A percentile compares a stretch with the other conserved stretches of the same genome.
phyloP scores from a whole-genome alignment of 768 basidiomycete genomes.

The Boletellus emodensis region DNA sequence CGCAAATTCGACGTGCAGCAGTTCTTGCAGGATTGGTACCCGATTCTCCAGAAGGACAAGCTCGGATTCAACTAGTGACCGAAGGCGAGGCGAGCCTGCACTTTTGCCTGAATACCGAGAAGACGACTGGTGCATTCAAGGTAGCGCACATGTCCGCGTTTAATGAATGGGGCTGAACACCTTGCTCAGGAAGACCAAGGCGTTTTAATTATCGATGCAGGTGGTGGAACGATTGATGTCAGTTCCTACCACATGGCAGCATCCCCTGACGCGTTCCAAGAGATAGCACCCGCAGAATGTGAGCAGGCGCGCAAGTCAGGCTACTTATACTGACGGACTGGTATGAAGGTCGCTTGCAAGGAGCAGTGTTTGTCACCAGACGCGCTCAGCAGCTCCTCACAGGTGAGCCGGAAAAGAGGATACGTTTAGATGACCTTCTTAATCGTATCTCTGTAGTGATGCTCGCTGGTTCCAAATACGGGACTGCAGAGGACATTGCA shows the following conservation, averaged over 20 bases:
- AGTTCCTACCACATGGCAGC: constrained; percentile 47
- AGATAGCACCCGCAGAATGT: constrained; percentile 48
- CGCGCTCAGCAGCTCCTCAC: constrained; percentile 39
- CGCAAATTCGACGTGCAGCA: constrained; percentile 42
- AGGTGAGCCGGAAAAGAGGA: constrained; percentile 22
- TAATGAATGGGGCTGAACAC: background rate
- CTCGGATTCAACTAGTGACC: constrained; percentile 42
- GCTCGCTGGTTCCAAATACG: constrained; percentile 39
- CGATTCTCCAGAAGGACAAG: constrained; percentile 32
- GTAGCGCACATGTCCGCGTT: constrained; percentile 4
- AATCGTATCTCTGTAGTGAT: constrained; percentile 29
- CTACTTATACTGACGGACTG: background rate
- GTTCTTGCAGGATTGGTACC: constrained; percentile 39
- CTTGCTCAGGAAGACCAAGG: constrained; percentile 39
- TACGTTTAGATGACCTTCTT: background rate
- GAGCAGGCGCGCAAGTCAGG: constrained; percentile 3
- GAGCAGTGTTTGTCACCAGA: constrained; percentile 48
- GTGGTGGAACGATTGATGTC: constrained; percentile 60
- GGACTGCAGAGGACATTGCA: constrained; percentile 36
- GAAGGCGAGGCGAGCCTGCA: constrained; percentile 55
- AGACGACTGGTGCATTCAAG: constrained; percentile 28
- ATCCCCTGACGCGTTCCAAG: constrained; percentile 37
- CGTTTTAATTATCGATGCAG: constrained; percentile 56
- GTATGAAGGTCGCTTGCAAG: constrained; percentile 45
- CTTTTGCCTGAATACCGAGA: constrained; percentile 40